Conservation (phyloP, 1,139 yeast species). For the Lodderomyces oxycetoniae region DNA sequence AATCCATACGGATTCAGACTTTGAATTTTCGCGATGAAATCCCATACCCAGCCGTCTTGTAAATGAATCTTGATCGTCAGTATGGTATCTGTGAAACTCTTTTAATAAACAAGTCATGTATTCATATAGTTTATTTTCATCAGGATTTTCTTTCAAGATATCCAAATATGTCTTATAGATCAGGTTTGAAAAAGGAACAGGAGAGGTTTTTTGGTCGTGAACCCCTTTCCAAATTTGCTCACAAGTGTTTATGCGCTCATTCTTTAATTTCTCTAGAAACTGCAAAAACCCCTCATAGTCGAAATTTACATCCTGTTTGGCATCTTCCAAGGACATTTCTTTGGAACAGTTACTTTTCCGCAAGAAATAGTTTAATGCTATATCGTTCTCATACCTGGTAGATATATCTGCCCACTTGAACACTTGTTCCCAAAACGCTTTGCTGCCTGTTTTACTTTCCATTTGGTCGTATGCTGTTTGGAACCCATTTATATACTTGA, state of each 20-base stretch:
- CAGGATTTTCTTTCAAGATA: conserved; percentile 18
- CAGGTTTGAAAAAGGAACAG: conserved; percentile 23
- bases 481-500: conserved; percentile 34
- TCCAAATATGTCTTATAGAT: conserved; percentile 24
- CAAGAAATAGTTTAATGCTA: conserved; percentile 26
- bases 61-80: conserved; percentile 7
- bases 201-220: conserved; percentile 19
- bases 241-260: conserved; percentile 26
- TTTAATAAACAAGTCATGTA: conserved; percentile 20
- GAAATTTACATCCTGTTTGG: conserved; percentile 32
- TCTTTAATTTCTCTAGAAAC: conserved; percentile 23
- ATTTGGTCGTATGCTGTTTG: conserved; percentile 27
- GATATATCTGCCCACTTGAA: conserved; percentile 35
- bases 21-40: conserved; percentile 16
- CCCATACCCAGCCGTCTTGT: conserved; percentile 12
- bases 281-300: conserved; percentile 37
- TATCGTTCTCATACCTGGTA: conserved; percentile 25
- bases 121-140: conserved; percentile 21
- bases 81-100: conserved; percentile 19
- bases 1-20: conserved; percentile 18
- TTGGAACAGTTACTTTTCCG: conserved; percentile 8
- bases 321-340: conserved; percentile 21
- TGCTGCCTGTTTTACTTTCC: conserved; percentile 17
- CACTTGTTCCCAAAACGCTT: conserved; percentile 33
- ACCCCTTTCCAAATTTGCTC: conserved; percentile 34